A percentile compares a stretch with the other conserved stretches of the same genome.
Evolutionary conservation across 768 basidiomycete species (phyloP).

Genomic region (Tulasnella sp.): DNA sequence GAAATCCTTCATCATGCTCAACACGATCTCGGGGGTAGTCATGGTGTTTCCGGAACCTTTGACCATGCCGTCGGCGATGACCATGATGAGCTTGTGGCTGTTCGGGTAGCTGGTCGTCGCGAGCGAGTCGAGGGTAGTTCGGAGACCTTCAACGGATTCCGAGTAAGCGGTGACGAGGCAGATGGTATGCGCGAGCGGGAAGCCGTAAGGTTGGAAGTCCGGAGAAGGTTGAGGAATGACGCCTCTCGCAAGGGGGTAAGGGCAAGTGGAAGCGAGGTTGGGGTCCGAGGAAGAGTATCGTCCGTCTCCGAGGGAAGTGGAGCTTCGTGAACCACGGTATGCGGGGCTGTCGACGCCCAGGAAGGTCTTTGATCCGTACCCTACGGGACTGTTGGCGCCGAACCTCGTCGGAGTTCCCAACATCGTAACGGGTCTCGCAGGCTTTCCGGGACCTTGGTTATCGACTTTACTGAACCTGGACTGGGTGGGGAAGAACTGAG

Average conservation of each 20-base stretch:
- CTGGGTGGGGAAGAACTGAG: slow-evolving; percentile 35
- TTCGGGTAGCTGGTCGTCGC: slow-evolving; percentile 98
- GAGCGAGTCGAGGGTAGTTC: slow-evolving; percentile 95
- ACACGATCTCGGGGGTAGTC: slow-evolving; percentile 87
- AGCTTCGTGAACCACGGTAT: slow-evolving; percentile 22
- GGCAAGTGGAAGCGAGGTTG: slow-evolving; percentile 58
- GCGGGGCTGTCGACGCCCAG: slow-evolving; percentile 11
- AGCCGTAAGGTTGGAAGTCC: slow-evolving; percentile 93
- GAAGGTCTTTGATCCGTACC: slow-evolving; percentile 23
- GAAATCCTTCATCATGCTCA: slow-evolving; percentile 96
- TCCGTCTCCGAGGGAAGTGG: slow-evolving; percentile 57
- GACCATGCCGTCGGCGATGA: slow-evolving; percentile 98
- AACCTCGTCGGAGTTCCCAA: slow-evolving; percentile 9
- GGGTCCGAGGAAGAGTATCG: slow-evolving; percentile 24
- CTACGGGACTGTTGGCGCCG: slow-evolving; percentile 23
- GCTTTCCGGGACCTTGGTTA: slow-evolving; percentile 29
- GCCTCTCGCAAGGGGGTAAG: slow-evolving; percentile 74
- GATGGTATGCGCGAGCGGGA: slow-evolving; percentile 86
- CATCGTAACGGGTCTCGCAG: slow-evolving; percentile 11
- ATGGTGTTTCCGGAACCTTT: slow-evolving; percentile 83
- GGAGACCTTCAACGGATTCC: slow-evolving; percentile 88
- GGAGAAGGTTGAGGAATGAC: slow-evolving; percentile 87
- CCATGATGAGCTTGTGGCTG: slow-evolving; percentile 88
- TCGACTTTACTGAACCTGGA: slow-evolving; percentile 51
- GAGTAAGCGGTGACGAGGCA: slow-evolving; percentile 98